Evolutionary conservation across 441 rosid species (phyloP), one percentile per base, ranked within the genome.

Genomic region (Populus trichocarpa): DNA sequence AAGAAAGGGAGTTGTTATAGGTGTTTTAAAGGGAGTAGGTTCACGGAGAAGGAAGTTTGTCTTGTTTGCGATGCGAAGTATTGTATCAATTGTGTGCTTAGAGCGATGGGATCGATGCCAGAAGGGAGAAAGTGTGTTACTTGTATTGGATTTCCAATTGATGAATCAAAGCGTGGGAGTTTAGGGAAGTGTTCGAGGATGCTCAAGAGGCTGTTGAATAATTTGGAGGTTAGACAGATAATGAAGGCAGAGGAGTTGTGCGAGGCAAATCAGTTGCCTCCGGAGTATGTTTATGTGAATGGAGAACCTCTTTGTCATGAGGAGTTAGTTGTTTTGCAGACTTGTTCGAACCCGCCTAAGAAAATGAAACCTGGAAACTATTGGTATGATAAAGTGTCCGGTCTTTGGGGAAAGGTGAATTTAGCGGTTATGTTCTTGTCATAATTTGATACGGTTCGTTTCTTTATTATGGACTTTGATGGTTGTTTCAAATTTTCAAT

Each of bases 81-180:
- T 83, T 96, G 99, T 71, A 77, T 88, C 59, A 90, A 82, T 78
- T 96, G 97, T 59, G 96, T 96, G 61, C 93, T 96, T 82, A 85
- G 99, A 78, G 98, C 99, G 26, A 94, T 96, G 98, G 99, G 99
- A 12, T 91, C 97, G 3, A 89, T 96, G 99, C 97, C 99, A 6
- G 97, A 96, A 88, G 99, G 99, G 70, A 92, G 99, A 87, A 96
- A 96, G 81, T 96, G 99, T 35, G 90, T 96, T 76, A 87, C 85
- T 57, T 96, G 99, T 80, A 94, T 93, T n/a, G 94, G 97, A 18
- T 90, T 77, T 80, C 89, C 97, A 0, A 93, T 96, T 26, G 91
- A 93, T 53, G 99, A 96, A 81, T 86, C 88, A 0, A 91, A 89
- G 80, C 85, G 98, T 35, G 89, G 86, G 78, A 87, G 72, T 69